phyloP scores from a whole-genome alignment of 2,329 filamentous ascomycete species.

The Didymellaceae sp. region DNA sequence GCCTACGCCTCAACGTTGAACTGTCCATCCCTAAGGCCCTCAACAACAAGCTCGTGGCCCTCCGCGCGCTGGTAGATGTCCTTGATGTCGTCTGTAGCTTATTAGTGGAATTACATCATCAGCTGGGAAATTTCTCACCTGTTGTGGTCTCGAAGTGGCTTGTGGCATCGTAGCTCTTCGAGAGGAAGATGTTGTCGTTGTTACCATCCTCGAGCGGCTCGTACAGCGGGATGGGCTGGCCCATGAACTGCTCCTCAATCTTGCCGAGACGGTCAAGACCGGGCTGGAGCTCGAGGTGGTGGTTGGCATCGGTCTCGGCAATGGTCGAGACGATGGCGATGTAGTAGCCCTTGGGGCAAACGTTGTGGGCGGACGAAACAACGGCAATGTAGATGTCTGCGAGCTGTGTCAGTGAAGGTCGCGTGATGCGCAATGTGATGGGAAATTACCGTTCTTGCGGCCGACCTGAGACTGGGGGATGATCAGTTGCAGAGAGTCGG shows the following conservation, averaged over 20 bases:
- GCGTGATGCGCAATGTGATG: not conserved
- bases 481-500: slow-evolving; percentile 92
- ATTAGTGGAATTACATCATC: too few species aligned
- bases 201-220: slow-evolving; percentile 83
- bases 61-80: slow-evolving; percentile 87
- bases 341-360: slow-evolving; percentile 99
- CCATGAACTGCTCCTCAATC: slow-evolving; percentile 98
- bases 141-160: slow-evolving; percentile 95
- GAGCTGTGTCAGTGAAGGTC: slow-evolving; percentile 13
- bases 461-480: slow-evolving; percentile 98
- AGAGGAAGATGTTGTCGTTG: slow-evolving; percentile 94
- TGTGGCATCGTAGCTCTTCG: slow-evolving; percentile 97
- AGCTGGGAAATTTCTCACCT: slow-evolving; percentile 54
- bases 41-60: slow-evolving; percentile 85
- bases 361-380: slow-evolving; percentile 94
- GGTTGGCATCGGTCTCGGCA: slow-evolving; percentile 88
- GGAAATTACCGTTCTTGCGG: slow-evolving; percentile 84
- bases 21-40: slow-evolving; percentile 81
- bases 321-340: slow-evolving; percentile 98
- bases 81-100: slow-evolving; percentile 80
- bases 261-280: slow-evolving; percentile 90
- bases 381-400: slow-evolving; percentile 95
- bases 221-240: slow-evolving; percentile 89
- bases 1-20: slow-evolving; percentile 65
- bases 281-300: slow-evolving; percentile 91